These are phyloP conservation scores for Phytopythium cucurbitacearum DNA, from an alignment of 352 stramenopile species.

Conservation along the genomic window DNA sequence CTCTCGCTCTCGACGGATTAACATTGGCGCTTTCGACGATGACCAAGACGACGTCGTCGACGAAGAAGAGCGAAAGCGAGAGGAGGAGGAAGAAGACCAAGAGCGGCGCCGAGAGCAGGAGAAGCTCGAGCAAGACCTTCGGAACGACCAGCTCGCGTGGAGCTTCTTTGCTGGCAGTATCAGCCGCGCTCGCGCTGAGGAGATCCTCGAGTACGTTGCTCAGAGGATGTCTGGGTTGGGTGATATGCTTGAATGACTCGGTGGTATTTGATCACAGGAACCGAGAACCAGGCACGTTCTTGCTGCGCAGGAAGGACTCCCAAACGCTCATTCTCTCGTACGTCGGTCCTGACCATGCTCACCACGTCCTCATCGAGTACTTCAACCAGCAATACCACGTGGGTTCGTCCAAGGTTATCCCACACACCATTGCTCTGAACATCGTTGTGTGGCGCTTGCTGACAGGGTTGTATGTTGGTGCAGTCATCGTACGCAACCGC, in stretches of 20 bases:
- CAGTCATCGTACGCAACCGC: conserved; percentile 47
- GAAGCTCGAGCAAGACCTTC: conserved; percentile 28
- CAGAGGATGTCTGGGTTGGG: not conserved
- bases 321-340: conserved; percentile 85
- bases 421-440: too few relatives aligned
- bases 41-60: conserved; percentile 10
- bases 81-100: conserved; percentile 31
- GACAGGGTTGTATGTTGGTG: not conserved
- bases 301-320: conserved; percentile 77
- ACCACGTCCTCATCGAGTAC: conserved; percentile 81
- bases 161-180: conserved; percentile 81
- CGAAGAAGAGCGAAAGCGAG: conserved; percentile 24
- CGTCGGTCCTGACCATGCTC: conserved; percentile 50
- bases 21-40: conserved; percentile 6
- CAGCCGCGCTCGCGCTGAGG: conserved; percentile 54
- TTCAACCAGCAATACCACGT: conserved; percentile 69
- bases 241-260: not conserved
- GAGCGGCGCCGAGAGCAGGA: conserved; percentile 30
- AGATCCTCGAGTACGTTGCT: conserved; percentile 49
- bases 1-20: conserved; percentile 21
- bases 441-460: not conserved
- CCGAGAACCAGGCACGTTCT: conserved; percentile 69
- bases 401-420: conserved; percentile 62
- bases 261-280: conserved; percentile 15
- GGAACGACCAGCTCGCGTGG: conserved; percentile 67